phyloP scores from a whole-genome alignment of 345 rosid genomes.

The Aurinia saxatilis region DNA sequence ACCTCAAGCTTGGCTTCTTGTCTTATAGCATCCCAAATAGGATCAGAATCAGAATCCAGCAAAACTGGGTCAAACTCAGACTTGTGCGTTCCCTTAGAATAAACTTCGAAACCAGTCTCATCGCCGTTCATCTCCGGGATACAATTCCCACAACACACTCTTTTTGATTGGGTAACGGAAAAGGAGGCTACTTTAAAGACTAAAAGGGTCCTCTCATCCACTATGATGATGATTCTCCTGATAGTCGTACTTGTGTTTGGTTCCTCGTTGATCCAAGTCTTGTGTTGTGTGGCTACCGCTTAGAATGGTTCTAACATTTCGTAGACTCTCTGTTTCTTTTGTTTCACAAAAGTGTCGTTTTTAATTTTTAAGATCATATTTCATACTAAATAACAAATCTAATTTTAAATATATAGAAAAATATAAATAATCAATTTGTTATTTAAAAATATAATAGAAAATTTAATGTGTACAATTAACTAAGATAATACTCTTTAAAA shows the following conservation, averaged over 20 bases:
- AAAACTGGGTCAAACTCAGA: slow-evolving; percentile 32
- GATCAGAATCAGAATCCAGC: slow-evolving; percentile 45
- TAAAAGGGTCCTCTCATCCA: neutral
- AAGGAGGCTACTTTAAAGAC: slow-evolving; percentile 10
- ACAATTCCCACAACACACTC: slow-evolving; percentile 28
- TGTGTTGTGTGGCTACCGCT: slow-evolving; percentile 28
- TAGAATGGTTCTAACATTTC: slow-evolving; percentile 12
- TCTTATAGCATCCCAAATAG: slow-evolving; percentile 73
- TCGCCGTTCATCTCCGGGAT: slow-evolving; percentile 7
- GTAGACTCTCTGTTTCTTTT: too few species aligned
- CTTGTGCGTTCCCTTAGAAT: slow-evolving; percentile 42
- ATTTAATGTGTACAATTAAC: too few species aligned
- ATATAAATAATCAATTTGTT: too few species aligned
- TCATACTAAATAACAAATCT: too few species aligned
- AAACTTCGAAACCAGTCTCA: slow-evolving; percentile 50
- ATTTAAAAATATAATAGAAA: too few species aligned
- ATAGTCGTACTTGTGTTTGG: slow-evolving; percentile 9
- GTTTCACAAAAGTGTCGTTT: too few species aligned
- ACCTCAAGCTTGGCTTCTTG: slow-evolving; percentile 88
- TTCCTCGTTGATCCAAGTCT: slow-evolving; percentile 4
- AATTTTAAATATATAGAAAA: too few species aligned
- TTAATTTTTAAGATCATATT: too few species aligned
- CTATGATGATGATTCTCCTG: slow-evolving; percentile 4
- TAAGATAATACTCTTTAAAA: too few species aligned
- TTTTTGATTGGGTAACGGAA: slow-evolving; percentile 1